Evolutionary conservation across 2,329 filamentous ascomycete genomes (phyloP), one percentile per base, ranked within the genome.

Genomic region (Alternaria sp.): DNA sequence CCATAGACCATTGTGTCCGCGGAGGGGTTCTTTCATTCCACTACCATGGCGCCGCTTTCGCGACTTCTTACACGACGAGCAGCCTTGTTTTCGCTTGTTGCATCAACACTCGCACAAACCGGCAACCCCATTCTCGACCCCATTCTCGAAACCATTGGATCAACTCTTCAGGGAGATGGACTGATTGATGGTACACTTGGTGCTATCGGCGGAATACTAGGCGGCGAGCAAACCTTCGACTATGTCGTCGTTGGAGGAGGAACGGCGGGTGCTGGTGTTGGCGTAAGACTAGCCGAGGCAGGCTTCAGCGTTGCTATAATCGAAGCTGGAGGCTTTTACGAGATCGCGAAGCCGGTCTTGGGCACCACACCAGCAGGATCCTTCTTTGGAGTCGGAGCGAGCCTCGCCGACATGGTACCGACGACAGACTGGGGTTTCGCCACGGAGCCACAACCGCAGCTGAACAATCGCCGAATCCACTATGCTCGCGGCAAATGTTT

Each of bases 401-500:
- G 36, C 36, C 36, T 40, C 9, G 36, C 36, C 36, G 36, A 40
- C 36, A 40, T 40, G 36, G 36, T 40, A 17, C 36, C 36, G n/a
- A 40, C 36, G 36, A 40, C 36, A 40, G 77, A 78, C 49, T 79
- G 75, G 74, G 70, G 69, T 23, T 65, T 76, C 11, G n/a, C 71
- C 1, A 72, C 74, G 3, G 62, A 64, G 10, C 66, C 71, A 1
- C 72, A 74, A 46, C 28, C 54, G 2, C 64, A 62, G 4, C 64
- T 67, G 11, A 63, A 64, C 9, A 67, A 69, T 17, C 67, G 74
- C 9, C 64, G 62, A n/a, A 69, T 78, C 10, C 75, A 76, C 54
- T 79, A 78, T 61, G 74, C 74, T 9, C 70, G 73, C 46, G 77
- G 76, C 13, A 76, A 79, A 49, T 74, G 71, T 3, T 60, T 79